Evolutionary conservation across 2,329 filamentous ascomycete genomes (phyloP).

Genomic region (Daldinia sp.): DNA sequence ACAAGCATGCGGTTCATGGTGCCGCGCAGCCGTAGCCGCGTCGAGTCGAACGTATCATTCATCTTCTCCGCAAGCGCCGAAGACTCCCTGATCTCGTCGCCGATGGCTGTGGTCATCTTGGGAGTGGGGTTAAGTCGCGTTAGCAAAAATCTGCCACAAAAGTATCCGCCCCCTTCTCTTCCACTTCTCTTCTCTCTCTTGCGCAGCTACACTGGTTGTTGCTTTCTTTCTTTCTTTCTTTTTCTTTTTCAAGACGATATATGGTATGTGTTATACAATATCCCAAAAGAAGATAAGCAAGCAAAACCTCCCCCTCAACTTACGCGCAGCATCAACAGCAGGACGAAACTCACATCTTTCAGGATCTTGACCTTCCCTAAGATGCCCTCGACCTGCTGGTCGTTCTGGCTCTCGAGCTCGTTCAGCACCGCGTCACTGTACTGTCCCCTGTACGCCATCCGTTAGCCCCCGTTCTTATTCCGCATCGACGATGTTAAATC

Average conservation of each 20-base stretch:
- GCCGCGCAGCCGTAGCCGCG: slow-evolving; percentile 79
- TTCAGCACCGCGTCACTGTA: slow-evolving; percentile 92
- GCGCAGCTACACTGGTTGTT: slow-evolving; percentile 1
- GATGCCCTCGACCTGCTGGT: slow-evolving; percentile 88
- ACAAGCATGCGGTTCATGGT: slow-evolving; percentile 98
- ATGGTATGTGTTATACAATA: not conserved
- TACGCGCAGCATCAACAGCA: slow-evolving; percentile 33
- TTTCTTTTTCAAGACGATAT: not conserved
- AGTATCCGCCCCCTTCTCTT: not conserved
- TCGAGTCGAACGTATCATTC: slow-evolving; percentile 92
- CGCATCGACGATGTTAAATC: no score
- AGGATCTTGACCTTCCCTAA: slow-evolving; percentile 87
- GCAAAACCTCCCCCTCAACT: slow-evolving; percentile 21
- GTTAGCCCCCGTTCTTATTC: not conserved
- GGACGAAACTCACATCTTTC: slow-evolving; percentile 74
- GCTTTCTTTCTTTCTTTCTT: not conserved
- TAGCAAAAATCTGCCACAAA: slow-evolving; percentile 14
- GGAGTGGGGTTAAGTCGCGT: slow-evolving; percentile 9
- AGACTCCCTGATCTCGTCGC: slow-evolving; percentile 92
- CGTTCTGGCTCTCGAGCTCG: slow-evolving; percentile 95
- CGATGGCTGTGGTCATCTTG: slow-evolving; percentile 90
- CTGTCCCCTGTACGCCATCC: slow-evolving; percentile 69
- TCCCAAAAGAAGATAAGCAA: slow-evolving; percentile 15
- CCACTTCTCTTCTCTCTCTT: not conserved
- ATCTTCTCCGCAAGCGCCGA: slow-evolving; percentile 91